A percentile compares a stretch with the other conserved stretches of the same genome.
Evolutionary conservation across 2,329 filamentous ascomycete genomes (phyloP).

Genomic region (Aspergillus versicolor): DNA sequence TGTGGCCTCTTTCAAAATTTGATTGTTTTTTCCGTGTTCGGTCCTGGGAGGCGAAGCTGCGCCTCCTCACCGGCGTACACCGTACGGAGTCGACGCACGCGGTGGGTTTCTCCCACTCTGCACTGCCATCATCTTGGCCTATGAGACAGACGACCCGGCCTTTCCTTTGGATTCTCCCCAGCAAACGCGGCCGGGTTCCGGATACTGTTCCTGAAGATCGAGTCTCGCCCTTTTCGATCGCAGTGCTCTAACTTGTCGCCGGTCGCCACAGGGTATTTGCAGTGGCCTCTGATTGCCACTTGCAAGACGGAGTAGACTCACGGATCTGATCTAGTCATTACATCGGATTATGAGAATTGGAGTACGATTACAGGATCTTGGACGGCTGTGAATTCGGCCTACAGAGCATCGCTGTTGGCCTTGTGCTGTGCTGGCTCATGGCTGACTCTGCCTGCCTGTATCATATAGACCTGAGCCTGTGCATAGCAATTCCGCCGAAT

Average conservation of each 20-base stretch:
- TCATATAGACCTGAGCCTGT: neutral
- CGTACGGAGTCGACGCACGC: neutral
- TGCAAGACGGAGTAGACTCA: neutral
- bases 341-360: neutral
- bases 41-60: neutral
- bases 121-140: constrained; percentile 14
- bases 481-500: neutral
- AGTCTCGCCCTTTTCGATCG: neutral
- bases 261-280: constrained; percentile 8
- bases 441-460: neutral
- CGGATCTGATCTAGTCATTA: neutral
- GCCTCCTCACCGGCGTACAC: neutral
- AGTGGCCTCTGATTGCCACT: constrained; percentile 2
- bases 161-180: neutral
- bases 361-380: too few relatives aligned
- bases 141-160: neutral
- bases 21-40: neutral
- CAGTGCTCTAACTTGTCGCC: neutral
- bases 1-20: neutral
- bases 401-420: neutral
- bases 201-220: constrained; percentile 13
- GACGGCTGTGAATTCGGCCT: neutral
- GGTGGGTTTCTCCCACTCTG: constrained; percentile 2
- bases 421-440: neutral
- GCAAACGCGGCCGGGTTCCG: neutral